These are phyloP conservation scores for Poterioochromonas sp. DNA, from an alignment of 352 stramenopile species.

Conservation along the genomic window DNA sequence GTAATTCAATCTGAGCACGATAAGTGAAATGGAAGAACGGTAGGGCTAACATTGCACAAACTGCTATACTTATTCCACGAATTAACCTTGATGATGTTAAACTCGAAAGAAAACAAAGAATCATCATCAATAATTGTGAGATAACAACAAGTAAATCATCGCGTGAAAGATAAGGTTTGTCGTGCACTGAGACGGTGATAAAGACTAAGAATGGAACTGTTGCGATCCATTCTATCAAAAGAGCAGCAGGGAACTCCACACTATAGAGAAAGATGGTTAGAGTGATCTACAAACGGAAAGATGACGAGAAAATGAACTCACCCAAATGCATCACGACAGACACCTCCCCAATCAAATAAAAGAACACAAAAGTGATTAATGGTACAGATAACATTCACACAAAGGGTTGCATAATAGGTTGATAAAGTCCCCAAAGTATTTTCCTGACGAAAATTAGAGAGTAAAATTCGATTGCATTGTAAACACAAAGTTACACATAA, in stretches of 20 bases:
- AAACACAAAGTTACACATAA: not conserved
- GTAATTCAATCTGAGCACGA: not conserved
- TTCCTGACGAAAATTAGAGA: not conserved
- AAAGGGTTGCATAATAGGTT: not conserved
- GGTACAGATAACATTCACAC: not conserved
- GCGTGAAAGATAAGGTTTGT: not conserved
- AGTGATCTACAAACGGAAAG: not conserved
- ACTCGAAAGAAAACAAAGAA: not conserved
- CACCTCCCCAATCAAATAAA: slow-evolving; percentile 1
- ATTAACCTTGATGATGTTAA: no score
- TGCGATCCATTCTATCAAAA: not conserved
- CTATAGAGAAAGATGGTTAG: not conserved
- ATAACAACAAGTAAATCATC: not conserved
- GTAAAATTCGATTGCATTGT: not conserved
- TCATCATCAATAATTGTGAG: not conserved
- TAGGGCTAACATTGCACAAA: not conserved
- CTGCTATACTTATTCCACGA: not conserved
- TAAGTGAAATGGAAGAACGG: not conserved
- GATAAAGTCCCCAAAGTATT: not conserved
- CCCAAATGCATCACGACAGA: slow-evolving; percentile 7
- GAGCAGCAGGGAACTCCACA: not conserved
- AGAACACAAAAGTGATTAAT: not conserved
- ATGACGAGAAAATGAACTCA: not conserved
- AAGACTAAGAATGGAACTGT: slow-evolving; percentile 12
- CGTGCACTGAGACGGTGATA: not conserved